Evolutionary conservation across 2,329 filamentous ascomycete species (phyloP), one percentile per base, ranked within the genome.

Genomic region (Diaporthe helianthi): DNA sequence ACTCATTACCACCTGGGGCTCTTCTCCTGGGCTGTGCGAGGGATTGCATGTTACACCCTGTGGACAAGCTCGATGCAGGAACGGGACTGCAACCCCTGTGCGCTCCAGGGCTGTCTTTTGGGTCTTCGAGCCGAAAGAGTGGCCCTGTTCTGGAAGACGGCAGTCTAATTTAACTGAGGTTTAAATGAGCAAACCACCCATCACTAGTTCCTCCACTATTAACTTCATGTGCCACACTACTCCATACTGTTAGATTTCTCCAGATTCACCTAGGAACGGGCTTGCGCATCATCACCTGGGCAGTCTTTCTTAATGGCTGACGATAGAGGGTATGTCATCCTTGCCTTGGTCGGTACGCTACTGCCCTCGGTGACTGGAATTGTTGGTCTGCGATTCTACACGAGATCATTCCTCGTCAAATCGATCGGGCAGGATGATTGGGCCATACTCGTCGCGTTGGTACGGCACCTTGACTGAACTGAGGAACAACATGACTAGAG

Each of bases 401-500:
- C 77, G 12, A 74, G 77, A 9, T 69, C 61, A 36, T 68, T 52
- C 67, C 61, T 78, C 29, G 70, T 77, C 41, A 75, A 74, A n/a
- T 74, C 75, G 26, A 53, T 77, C n/a, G 76, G 77, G 4, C 51
- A 65, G 6, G 77, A 78, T 69, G 77, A 78, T 69, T 78, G 76
- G 72, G 69, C 75, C 52, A 71, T 73, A 38, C 69, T 83, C 3
- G 52, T 80, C 38, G 82, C 82, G 13, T 82, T 80, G 72, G 82
- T 83, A 71, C 72, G 76, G 72, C 24, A 13, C 15, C 9, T 10
- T 15, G 12, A 3, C n/a, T 3, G 24, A 8, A 15, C 12, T 1
- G 13, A 10, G 7, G 9, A 10, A 22, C 15, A 19, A 31, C 6
- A 1, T 4, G 6, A 17, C 17, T 8, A 33, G 36, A 49, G 29